A percentile compares a stretch with the other conserved stretches of the same genome.
Conservation (phyloP, 305 asterid genomes). For the Solanum hybrid region DNA sequence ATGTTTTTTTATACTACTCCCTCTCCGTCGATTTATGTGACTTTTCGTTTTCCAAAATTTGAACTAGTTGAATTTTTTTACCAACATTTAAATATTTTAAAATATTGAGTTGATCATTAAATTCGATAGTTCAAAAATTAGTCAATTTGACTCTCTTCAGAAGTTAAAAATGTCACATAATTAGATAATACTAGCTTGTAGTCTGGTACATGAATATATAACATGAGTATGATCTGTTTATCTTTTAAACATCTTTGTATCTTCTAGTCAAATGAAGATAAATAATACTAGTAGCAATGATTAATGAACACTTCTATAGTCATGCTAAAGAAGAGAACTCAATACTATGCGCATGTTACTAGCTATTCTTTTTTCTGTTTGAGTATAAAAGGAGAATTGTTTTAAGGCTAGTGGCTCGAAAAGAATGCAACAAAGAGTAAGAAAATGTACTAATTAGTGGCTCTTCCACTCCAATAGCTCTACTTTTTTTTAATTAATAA, state of each 20-base stretch:
- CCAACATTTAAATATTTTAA: background rate
- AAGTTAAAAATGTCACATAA: background rate
- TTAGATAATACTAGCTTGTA: background rate
- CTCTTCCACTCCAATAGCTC: background rate
- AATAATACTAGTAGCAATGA: background rate
- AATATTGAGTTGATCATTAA: background rate
- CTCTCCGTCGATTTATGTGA: background rate
- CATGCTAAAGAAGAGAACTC: background rate
- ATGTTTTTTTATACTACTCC: background rate
- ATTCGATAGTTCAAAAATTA: background rate
- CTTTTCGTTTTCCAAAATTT: background rate
- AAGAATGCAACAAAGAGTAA: background rate
- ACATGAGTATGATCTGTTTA: background rate
- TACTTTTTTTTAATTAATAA: background rate
- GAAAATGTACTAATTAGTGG: background rate
- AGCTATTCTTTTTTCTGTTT: background rate
- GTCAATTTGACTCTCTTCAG: background rate
- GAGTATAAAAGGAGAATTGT: background rate
- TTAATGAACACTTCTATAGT: background rate
- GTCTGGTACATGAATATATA: background rate
- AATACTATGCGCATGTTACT: background rate
- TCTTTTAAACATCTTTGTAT: background rate
- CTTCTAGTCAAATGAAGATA: background rate
- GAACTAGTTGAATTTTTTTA: background rate
- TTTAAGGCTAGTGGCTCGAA: background rate